Evolutionary conservation across 2,329 filamentous ascomycete species (phyloP), one percentile per base, ranked within the genome.

Genomic region (Stylonectria norvegica): DNA sequence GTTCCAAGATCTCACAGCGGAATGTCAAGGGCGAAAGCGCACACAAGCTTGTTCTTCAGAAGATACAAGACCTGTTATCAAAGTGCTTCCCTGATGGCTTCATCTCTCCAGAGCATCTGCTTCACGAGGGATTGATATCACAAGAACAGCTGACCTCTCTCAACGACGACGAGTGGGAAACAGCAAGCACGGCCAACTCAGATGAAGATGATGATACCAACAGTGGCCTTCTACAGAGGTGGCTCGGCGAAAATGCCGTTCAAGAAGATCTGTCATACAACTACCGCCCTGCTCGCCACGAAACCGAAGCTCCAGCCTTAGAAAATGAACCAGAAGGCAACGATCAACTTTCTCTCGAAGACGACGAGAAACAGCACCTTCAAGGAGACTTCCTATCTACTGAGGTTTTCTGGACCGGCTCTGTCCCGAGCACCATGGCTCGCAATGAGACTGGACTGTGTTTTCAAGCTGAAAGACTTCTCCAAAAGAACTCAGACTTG

Each of bases 61-160:
- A n/a, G 3, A 40, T 61, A 2, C 23, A 45, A 15, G 15, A 43
- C 7, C 16, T 36, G 5, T 25, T 56, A 9, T 34, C 38, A 2
- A 29, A 38, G 14, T 66, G 65, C 4, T 70, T 66, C 34, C 60
- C 60, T 1, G 48, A 66, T 1, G 59, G 64, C 0, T 63, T 81
- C 2, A 58, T 89, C 1, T 67, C 75, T 11, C 72, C 78, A 2
- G 63, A 70, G 1, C 57, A 75, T 1, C 73, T 94, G 2, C 56
- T 69, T 6, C 57, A 71, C 1, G 59, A 78, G 19, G 73, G 69
- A 0, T 52, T 90, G 1, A 73, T 95, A 36, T 83, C 75, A 0
- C 49, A 76, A 25, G 63, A 68, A 0, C 89, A 95, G 56, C 70
- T 73, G 12, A 64, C 79, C 0, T 86, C 81, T 1, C 65, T 58